Conservation (phyloP, 345 rosid species). For the Rhodamnia argentea region DNA sequence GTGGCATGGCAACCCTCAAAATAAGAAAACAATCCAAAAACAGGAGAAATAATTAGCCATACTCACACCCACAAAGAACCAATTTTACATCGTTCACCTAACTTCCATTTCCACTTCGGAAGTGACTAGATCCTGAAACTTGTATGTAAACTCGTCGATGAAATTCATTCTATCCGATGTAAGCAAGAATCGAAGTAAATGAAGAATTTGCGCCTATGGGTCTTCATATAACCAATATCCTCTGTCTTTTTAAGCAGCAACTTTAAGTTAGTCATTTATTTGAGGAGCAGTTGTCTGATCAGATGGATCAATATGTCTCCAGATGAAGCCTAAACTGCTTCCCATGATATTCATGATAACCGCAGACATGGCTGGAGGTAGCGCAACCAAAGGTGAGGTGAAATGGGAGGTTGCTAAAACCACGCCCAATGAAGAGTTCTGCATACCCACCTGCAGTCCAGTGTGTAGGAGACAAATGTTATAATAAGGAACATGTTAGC, state of each 20-base stretch:
- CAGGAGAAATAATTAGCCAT: not conserved
- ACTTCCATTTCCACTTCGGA: not conserved
- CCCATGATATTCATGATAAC: slow-evolving; percentile 68
- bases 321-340: slow-evolving; percentile 39
- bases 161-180: not conserved
- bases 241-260: not conserved
- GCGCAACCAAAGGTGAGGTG: slow-evolving; percentile 43
- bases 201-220: not conserved
- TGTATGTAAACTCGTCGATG: not conserved
- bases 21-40: not conserved
- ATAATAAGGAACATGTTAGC: not conserved
- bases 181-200: not conserved
- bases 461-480: not conserved
- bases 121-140: not conserved
- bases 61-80: not conserved
- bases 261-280: not conserved
- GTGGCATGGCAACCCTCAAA: not conserved
- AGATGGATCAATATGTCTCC: slow-evolving; percentile 34
- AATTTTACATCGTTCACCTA: not conserved
- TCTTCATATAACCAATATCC: not conserved
- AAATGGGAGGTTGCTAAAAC: slow-evolving; percentile 60
- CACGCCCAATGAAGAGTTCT: slow-evolving; percentile 56
- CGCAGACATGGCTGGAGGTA: slow-evolving; percentile 55
- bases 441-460: slow-evolving; percentile 55
- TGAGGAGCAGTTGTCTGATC: not conserved